These are phyloP conservation scores for Lepiota brunneoincarnata DNA, from an alignment of 768 basidiomycete genomes.

Conservation along the genomic window DNA sequence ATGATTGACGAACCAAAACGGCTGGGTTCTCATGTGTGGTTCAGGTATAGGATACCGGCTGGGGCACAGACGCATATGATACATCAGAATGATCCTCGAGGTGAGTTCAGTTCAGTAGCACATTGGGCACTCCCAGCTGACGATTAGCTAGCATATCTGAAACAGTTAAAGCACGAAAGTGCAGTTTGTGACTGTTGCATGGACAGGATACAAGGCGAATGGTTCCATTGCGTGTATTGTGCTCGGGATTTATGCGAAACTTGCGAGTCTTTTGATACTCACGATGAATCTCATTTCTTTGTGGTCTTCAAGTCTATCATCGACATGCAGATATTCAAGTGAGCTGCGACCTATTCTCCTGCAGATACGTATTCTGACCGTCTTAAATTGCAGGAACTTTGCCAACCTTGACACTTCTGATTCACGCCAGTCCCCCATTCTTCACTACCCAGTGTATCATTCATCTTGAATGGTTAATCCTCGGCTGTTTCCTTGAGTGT, in stretches of 20 bases:
- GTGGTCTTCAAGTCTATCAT: conserved; percentile 87
- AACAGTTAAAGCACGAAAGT: conserved; percentile 52
- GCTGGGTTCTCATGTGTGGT: background rate
- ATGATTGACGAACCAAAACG: background rate
- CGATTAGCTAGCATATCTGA: conserved; percentile 54
- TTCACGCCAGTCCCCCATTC: conserved; percentile 49
- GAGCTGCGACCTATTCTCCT: conserved; percentile 19
- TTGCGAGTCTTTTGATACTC: conserved; percentile 80
- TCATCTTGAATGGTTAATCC: background rate
- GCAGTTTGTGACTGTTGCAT: conserved; percentile 89
- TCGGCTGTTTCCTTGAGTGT: conserved; percentile 13
- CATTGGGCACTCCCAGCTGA: background rate
- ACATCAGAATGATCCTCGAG: conserved; percentile 49
- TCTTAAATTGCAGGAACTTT: conserved; percentile 37
- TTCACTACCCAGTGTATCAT: conserved; percentile 61
- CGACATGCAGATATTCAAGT: conserved; percentile 76
- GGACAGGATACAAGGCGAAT: conserved; percentile 77
- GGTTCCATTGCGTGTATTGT: conserved; percentile 92
- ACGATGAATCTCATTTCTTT: conserved; percentile 81
- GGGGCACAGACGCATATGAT: conserved; percentile 46
- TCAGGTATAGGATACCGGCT: conserved; percentile 62
- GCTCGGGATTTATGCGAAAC: conserved; percentile 81
- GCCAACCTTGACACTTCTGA: conserved; percentile 56
- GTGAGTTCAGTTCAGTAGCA: conserved; percentile 29
- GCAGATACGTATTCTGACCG: conserved; percentile 9